Percentiles rank a stretch among this genome's conserved stretches.
Conservation (phyloP, 129 eudicot species). For the Deinandra increscens region DNA sequence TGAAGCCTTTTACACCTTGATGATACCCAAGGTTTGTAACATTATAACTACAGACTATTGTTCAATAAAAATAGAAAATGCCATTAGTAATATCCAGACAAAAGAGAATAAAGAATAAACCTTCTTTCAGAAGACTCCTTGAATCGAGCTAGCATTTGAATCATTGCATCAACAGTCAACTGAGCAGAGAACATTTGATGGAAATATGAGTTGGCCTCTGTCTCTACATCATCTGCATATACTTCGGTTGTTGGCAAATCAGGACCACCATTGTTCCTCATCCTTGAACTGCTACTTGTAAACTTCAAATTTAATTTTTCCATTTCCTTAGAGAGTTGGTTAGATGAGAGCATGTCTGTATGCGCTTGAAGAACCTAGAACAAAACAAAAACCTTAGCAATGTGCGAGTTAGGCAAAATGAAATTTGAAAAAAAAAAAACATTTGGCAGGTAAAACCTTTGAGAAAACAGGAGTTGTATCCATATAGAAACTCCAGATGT, state of each 20-base stretch:
- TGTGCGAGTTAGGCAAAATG: background rate
- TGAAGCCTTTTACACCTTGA: constrained; percentile 1
- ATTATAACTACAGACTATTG: background rate
- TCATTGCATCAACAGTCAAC: constrained; percentile 63
- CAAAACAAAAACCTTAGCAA: constrained; percentile 6
- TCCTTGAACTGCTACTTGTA: constrained; percentile 45
- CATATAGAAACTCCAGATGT: constrained; percentile 44
- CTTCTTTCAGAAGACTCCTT: constrained; percentile 81
- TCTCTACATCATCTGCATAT: constrained; percentile 75
- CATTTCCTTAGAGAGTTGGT: constrained; percentile 60
- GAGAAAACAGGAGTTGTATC: constrained; percentile 62
- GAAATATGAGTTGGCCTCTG: constrained; percentile 84
- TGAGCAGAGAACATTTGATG: constrained; percentile 87
- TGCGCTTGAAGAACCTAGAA: constrained; percentile 75
- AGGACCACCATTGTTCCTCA: constrained; percentile 43
- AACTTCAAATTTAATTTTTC: constrained; percentile 52
- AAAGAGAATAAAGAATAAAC: constrained; percentile 28
- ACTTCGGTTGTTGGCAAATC: constrained; percentile 58
- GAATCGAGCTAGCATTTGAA: constrained; percentile 82
- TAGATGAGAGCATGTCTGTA: constrained; percentile 47
- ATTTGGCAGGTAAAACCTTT: constrained; percentile 50
- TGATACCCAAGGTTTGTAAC: background rate
- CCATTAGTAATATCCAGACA: background rate
- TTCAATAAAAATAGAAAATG: background rate
- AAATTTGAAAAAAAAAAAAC: constrained; percentile 5